Conservation (phyloP, 208 protist genomes). For the Crithidia bombi region DNA sequence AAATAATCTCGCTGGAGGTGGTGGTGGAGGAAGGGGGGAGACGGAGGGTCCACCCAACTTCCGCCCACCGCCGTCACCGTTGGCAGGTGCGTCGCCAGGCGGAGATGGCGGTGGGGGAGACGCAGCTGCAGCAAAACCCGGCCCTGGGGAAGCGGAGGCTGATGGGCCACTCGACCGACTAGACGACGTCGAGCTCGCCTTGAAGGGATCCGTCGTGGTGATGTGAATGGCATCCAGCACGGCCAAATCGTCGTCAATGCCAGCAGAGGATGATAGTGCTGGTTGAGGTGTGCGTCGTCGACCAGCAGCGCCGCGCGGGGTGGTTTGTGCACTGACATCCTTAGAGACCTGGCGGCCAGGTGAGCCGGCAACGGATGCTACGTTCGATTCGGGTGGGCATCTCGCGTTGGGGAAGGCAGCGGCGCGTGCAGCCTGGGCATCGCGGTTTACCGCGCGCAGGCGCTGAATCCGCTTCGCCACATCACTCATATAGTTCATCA, state of each 20-base stretch:
- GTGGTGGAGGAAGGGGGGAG: neutral
- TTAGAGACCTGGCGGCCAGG: conserved; percentile 4
- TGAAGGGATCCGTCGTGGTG: conserved; percentile 7
- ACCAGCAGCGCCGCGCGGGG: neutral
- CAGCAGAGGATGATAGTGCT: neutral
- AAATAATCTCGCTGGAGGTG: conserved; percentile 10
- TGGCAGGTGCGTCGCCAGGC: neutral
- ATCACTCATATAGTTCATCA: conserved; percentile 70
- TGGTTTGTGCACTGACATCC: neutral
- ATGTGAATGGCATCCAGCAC: conserved; percentile 27
- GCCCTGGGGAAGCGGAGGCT: neutral
- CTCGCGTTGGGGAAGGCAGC: conserved; percentile 1
- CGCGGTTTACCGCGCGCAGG: conserved; percentile 34
- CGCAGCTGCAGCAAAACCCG: conserved; percentile 2
- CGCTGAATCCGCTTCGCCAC: conserved; percentile 64
- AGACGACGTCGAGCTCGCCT: neutral
- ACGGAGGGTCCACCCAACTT: conserved; percentile 1
- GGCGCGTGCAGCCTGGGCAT: conserved; percentile 10
- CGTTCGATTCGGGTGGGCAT: neutral
- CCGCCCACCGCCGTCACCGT: neutral
- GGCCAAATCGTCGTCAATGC: conserved; percentile 16
- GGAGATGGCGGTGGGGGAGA: conserved; percentile 3
- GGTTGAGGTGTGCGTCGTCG: too few species aligned
- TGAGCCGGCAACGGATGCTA: conserved; percentile 7
- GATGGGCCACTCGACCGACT: neutral